A percentile compares a stretch with the other conserved stretches of the same genome.
Conservation (phyloP, 345 rosid species). For the Syzygium oleosum region DNA sequence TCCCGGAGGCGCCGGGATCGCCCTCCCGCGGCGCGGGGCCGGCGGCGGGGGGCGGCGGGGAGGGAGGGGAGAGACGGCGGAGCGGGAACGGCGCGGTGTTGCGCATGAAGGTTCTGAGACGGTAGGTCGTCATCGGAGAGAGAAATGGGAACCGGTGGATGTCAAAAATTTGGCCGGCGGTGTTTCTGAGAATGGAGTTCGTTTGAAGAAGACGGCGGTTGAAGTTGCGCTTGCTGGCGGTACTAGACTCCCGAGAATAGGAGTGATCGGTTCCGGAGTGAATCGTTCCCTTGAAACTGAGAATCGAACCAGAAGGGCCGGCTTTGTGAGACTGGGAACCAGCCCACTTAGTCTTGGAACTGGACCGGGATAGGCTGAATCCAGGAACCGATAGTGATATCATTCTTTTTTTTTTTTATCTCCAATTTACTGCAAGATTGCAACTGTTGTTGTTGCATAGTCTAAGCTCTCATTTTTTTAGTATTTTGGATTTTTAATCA, state of each 20-base stretch:
- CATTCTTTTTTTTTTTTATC: no score
- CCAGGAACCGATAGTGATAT: no score
- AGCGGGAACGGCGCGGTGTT: conserved; percentile 14
- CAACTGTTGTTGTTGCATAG: no score
- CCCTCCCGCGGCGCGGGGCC: conserved; percentile 18
- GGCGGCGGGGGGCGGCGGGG: conserved; percentile 1
- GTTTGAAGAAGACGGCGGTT: background rate
- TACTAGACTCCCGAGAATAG: background rate
- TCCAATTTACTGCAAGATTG: no score
- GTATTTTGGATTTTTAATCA: no score
- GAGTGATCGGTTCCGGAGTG: no score
- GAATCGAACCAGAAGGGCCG: no score
- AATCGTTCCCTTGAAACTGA: no score
- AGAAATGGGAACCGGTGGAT: background rate
- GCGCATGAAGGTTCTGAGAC: conserved; percentile 14
- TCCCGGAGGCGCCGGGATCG: conserved; percentile 19
- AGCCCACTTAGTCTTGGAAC: no score
- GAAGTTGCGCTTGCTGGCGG: background rate
- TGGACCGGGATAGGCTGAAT: no score
- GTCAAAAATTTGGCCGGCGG: background rate
- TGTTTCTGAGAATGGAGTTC: background rate
- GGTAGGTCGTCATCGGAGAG: conserved; percentile 26
- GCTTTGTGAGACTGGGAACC: no score
- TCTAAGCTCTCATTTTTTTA: no score
- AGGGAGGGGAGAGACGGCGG: conserved; percentile 5